phyloP scores from a whole-genome alignment of 352 stramenopile species.

The Globisporangium mamillatum region DNA sequence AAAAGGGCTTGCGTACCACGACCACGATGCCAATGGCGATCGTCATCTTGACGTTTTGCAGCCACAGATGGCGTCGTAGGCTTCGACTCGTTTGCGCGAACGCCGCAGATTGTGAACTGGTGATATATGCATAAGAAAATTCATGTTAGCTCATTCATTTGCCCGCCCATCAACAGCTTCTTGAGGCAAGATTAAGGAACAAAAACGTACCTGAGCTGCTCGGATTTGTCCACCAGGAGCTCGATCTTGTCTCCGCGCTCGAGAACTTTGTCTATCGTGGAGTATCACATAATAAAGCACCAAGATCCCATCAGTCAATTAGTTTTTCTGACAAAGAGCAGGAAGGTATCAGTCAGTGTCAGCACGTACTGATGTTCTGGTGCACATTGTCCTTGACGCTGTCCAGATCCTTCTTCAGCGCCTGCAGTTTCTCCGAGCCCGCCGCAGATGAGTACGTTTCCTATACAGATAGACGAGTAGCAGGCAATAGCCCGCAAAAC shows the following conservation, averaged over 20 bases:
- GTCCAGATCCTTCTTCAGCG: constrained; percentile 79
- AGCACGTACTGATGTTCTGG: constrained; percentile 73
- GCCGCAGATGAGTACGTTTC: constrained; percentile 77
- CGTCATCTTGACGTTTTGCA: constrained; percentile 89
- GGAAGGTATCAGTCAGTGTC: background rate
- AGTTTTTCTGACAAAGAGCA: background rate
- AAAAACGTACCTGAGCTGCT: constrained; percentile 70
- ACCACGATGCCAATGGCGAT: constrained; percentile 69
- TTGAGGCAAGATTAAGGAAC: background rate
- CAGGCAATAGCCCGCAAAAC: background rate
- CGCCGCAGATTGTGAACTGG: constrained; percentile 70
- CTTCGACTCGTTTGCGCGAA: constrained; percentile 84
- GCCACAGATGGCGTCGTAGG: constrained; percentile 78
- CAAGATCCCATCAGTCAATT: background rate
- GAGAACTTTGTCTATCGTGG: constrained; percentile 61
- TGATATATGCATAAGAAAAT: too few species aligned
- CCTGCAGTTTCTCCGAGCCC: constrained; percentile 73
- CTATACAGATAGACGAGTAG: constrained; percentile 23
- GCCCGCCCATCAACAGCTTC: background rate
- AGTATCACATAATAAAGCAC: background rate
- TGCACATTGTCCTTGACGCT: constrained; percentile 77
- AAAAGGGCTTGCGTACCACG: constrained; percentile 35
- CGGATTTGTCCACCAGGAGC: constrained; percentile 82
- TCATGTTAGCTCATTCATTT: background rate
- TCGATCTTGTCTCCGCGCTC: constrained; percentile 88